Percentiles rank a stretch among this genome's conserved stretches.
These are phyloP conservation scores for Auriscalpium microsporum DNA, from an alignment of 768 basidiomycete species.

Conservation along the genomic window DNA sequence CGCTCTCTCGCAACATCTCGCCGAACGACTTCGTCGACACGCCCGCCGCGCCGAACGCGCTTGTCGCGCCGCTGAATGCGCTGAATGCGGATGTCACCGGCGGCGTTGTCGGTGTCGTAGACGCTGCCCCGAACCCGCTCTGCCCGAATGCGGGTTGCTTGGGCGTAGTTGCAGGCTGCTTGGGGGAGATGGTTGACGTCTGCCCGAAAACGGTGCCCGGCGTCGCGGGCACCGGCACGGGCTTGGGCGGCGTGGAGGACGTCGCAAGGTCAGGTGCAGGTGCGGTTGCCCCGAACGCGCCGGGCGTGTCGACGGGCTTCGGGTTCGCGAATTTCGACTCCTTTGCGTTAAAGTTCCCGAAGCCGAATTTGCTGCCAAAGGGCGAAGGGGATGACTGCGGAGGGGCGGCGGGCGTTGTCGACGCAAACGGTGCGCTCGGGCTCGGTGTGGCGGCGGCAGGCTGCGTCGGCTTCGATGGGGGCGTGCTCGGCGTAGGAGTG, in stretches of 20 bases:
- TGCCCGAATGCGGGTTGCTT: constrained; percentile 27
- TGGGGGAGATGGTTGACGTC: constrained; percentile 22
- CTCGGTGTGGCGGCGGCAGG: background rate
- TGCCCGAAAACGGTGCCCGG: constrained; percentile 30
- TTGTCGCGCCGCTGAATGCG: constrained; percentile 23
- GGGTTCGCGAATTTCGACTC: constrained; percentile 20
- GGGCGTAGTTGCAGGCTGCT: constrained; percentile 14
- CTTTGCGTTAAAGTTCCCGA: constrained; percentile 13
- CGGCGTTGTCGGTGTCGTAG: constrained; percentile 17
- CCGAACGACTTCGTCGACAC: constrained; percentile 43
- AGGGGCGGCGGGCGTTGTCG: background rate
- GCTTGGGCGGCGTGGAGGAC: constrained; percentile 6
- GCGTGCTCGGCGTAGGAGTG: constrained; percentile 3
- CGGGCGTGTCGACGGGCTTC: background rate
- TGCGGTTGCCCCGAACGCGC: constrained; percentile 7
- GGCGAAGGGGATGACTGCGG: constrained; percentile 3
- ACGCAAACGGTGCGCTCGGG: background rate
- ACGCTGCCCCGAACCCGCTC: constrained; percentile 29
- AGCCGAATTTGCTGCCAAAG: constrained; percentile 26
- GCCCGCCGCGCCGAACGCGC: constrained; percentile 35
- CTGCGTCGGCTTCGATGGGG: constrained; percentile 6
- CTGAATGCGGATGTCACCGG: constrained; percentile 32
- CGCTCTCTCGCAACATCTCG: constrained; percentile 44
- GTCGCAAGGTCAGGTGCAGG: constrained; percentile 10
- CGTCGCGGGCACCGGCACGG: constrained; percentile 18